Base-by-base conservation (phyloP, 495 filamentous ascomycete species). In the Xylaria longipes region DNA sequence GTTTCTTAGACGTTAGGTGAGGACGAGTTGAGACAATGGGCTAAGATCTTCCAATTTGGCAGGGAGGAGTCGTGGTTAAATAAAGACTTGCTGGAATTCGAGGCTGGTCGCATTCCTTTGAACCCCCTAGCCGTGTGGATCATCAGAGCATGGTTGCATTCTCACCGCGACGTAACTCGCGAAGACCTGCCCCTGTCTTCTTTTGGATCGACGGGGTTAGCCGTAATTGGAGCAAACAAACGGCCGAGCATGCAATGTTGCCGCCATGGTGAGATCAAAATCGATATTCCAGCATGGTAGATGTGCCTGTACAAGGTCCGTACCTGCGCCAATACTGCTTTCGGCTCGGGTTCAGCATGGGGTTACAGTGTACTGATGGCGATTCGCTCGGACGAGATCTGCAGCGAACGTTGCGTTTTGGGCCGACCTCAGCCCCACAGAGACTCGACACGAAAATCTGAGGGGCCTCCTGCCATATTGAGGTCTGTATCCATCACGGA, bases 291-390 rank as follows among this genome's bases (percentile, higher is more conserved):
- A 43, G 64, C 1, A 41, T 22, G 35, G 65, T 14, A 57, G 50
- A 66, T 69, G 27, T 22, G 66, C 11, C 39, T 17, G 66, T 61
- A 45, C 54, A 25, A 67, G 65, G 35, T 41, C 65, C 65, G 48
- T 68, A 58, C n/a, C 48, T 58, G 62, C 22, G 31, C 50, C 66
- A 68, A 48, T 48, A n/a, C 65, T 50, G 46, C 65, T 54, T 41
- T 67, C 35, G 65, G 22, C 41, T 66, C 63, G 45, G 29, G 63
- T 48, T 69, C 35, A 57, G 50, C 54, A 68, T 69, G 67, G 50
- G 65, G 52, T 61, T 45, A 69, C 56, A 52, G 9, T 6, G 17
- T 9, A 37, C 57, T 22, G 27, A 37, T 22, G 57, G 20, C 57
- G 31, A 69, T 41, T 37, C 25, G 37, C 57, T 62, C 33, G 43